phyloP scores from a whole-genome alignment of 2,329 filamentous ascomycete genomes.

The Ascochyta clinopodiicola region DNA sequence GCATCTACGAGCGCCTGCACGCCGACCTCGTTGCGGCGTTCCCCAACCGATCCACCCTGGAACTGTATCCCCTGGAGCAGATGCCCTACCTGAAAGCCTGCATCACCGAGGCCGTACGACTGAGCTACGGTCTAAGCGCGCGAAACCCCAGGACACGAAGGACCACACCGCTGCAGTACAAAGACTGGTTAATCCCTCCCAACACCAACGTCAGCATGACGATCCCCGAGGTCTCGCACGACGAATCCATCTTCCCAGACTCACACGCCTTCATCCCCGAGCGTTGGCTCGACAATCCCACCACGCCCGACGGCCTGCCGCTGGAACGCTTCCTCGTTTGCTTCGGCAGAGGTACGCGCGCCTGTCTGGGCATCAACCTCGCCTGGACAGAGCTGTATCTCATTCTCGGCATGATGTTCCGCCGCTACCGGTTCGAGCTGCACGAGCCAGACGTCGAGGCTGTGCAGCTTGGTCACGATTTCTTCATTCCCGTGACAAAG shows the following conservation, averaged over 20 bases:
- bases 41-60: slow-evolving; percentile 31
- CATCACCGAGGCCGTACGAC: slow-evolving; percentile 42
- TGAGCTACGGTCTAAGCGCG: slow-evolving; percentile 50
- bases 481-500: slow-evolving; percentile 46
- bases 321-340: slow-evolving; percentile 51
- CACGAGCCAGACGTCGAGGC: slow-evolving; percentile 38
- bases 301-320: slow-evolving; percentile 38
- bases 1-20: slow-evolving; percentile 41
- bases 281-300: slow-evolving; percentile 48
- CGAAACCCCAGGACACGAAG: slow-evolving; percentile 46
- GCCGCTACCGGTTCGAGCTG: slow-evolving; percentile 41
- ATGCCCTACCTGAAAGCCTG: slow-evolving; percentile 37
- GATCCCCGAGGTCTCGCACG: slow-evolving; percentile 45
- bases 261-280: slow-evolving; percentile 48
- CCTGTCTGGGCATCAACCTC: slow-evolving; percentile 53
- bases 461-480: slow-evolving; percentile 47
- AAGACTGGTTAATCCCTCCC: slow-evolving; percentile 39
- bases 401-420: slow-evolving; percentile 43
- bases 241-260: slow-evolving; percentile 48
- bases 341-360: slow-evolving; percentile 52
- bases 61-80: slow-evolving; percentile 33
- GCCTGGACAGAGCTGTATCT: slow-evolving; percentile 46
- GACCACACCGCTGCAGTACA: slow-evolving; percentile 28
- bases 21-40: slow-evolving; percentile 39
- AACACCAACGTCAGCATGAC: slow-evolving; percentile 49